phyloP scores from a whole-genome alignment of 208 protist genomes.

The Crithidia sp. region DNA sequence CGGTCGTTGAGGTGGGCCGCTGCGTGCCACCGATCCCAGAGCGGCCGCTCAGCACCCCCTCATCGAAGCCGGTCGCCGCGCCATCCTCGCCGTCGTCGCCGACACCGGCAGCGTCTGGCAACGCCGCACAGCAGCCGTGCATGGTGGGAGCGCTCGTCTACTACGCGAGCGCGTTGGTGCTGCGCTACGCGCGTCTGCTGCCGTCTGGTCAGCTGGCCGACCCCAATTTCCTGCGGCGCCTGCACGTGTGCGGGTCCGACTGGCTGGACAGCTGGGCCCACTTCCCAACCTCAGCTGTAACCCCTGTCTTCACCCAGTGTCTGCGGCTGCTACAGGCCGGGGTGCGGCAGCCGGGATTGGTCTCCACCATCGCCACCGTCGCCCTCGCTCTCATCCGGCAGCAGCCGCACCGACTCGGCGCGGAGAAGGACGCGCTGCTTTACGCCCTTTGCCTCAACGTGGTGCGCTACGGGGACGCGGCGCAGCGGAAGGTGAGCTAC shows the following conservation, averaged over 20 bases:
- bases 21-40: constrained; percentile 46
- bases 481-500: constrained; percentile 67
- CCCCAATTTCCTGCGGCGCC: constrained; percentile 37
- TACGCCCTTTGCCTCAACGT: constrained; percentile 73
- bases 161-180: constrained; percentile 76
- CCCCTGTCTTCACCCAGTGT: constrained; percentile 44
- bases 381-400: constrained; percentile 62
- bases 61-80: not conserved
- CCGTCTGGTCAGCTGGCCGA: constrained; percentile 42
- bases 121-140: constrained; percentile 25
- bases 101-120: not conserved
- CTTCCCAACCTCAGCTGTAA: constrained; percentile 37
- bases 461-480: constrained; percentile 26
- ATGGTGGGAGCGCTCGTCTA: constrained; percentile 67
- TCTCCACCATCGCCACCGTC: constrained; percentile 58
- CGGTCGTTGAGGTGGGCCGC: constrained; percentile 34
- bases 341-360: constrained; percentile 40
- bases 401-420: constrained; percentile 31
- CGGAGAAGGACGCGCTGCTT: constrained; percentile 65
- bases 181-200: constrained; percentile 56
- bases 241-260: constrained; percentile 64
- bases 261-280: constrained; percentile 62
- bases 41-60: constrained; percentile 19
- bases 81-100: not conserved
- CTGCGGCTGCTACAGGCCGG: constrained; percentile 55